Conservation (phyloP, 1,139 yeast species). For the Protomyces inundatus region DNA sequence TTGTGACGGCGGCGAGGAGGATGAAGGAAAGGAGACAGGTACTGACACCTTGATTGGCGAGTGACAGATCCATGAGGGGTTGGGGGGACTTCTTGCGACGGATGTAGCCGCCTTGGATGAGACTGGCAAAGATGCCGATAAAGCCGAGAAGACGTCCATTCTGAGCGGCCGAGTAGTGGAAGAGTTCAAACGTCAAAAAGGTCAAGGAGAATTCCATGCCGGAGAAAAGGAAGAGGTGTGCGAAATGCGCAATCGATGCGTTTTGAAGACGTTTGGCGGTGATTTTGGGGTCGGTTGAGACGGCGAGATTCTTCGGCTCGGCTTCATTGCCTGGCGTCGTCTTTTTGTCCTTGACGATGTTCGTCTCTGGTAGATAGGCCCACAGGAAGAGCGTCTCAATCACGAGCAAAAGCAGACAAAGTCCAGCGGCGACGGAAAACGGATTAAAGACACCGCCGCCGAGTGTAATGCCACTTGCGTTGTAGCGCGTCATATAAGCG, state of each 20-base stretch:
- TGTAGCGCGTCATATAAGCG: constrained; percentile 25
- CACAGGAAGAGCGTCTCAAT: constrained; percentile 19
- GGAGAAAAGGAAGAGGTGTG: constrained; percentile 24
- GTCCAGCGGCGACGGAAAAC: constrained; percentile 18
- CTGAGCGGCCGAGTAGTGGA: constrained; percentile 24
- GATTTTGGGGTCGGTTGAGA: background rate
- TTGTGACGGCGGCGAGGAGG: constrained; percentile 15
- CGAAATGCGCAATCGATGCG: constrained; percentile 24
- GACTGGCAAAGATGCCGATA: constrained; percentile 20
- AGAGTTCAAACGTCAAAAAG: constrained; percentile 22
- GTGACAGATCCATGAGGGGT: constrained; percentile 6
- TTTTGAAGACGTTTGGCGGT: constrained; percentile 6
- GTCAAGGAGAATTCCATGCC: constrained; percentile 25
- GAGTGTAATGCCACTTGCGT: constrained; percentile 16
- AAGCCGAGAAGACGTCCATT: constrained; percentile 21
- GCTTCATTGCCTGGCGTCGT: background rate
- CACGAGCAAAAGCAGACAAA: constrained; percentile 14
- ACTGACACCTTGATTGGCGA: constrained; percentile 10
- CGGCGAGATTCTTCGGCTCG: background rate
- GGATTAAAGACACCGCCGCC: constrained; percentile 20
- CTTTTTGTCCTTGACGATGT: background rate
- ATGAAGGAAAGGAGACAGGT: constrained; percentile 18
- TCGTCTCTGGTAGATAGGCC: constrained; percentile 20
- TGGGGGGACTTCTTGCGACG: constrained; percentile 12
- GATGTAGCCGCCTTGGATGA: constrained; percentile 26